Conservation (phyloP, 495 filamentous ascomycete genomes). For the Bathelium albidoporum region DNA sequence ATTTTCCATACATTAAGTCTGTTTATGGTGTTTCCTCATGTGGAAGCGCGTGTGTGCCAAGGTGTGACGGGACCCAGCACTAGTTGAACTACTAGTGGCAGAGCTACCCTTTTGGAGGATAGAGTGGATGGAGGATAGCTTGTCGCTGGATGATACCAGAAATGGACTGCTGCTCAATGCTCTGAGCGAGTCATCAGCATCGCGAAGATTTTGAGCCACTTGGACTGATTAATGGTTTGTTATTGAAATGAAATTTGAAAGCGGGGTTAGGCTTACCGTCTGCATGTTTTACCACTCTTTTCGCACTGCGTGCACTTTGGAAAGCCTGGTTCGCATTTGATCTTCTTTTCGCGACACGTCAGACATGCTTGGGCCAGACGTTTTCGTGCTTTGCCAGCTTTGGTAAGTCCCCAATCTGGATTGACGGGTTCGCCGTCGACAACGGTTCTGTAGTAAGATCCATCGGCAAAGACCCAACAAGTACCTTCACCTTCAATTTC, state of each 20-base stretch:
- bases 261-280: constrained; percentile 46
- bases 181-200: not conserved
- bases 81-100: not conserved
- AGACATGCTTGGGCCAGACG: constrained; percentile 80
- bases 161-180: not conserved
- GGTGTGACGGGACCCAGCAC: not conserved
- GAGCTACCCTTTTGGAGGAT: not conserved
- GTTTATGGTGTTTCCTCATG: not conserved
- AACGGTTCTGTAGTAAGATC: not conserved
- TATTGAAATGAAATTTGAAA: not conserved
- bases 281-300: constrained; percentile 75
- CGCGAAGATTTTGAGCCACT: not conserved
- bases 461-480: not conserved
- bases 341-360: constrained; percentile 91
- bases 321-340: constrained; percentile 83
- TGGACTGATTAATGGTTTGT: constrained; percentile 2
- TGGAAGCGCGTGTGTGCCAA: not conserved
- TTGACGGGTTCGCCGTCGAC: constrained; percentile 83
- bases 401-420: constrained; percentile 85
- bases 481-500: not conserved
- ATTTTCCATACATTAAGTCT: not conserved
- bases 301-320: constrained; percentile 83
- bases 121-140: not conserved
- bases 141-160: not conserved
- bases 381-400: constrained; percentile 85